phyloP scores from a whole-genome alignment of 495 filamentous ascomycete species.

The Hypoxylon crocopeplum region DNA sequence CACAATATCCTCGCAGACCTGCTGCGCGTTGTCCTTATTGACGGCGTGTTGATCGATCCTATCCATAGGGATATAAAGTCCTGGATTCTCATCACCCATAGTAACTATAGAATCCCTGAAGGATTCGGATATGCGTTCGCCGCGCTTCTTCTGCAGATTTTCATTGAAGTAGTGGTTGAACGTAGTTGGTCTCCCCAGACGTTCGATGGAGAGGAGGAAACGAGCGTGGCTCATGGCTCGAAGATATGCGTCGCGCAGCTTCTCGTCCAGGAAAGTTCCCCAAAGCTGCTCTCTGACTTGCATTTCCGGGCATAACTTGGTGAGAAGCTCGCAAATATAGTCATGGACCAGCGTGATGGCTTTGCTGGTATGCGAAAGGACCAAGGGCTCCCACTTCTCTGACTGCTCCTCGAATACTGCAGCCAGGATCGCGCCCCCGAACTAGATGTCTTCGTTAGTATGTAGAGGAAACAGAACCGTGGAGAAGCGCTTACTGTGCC shows the following conservation, averaged over 20 bases:
- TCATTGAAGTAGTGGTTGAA: slow-evolving; percentile 62
- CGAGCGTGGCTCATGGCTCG: slow-evolving; percentile 49
- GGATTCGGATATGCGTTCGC: background rate
- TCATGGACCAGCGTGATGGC: background rate
- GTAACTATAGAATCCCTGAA: no score
- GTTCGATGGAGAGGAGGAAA: slow-evolving; percentile 60
- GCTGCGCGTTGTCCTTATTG: no score
- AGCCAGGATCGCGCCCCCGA: background rate
- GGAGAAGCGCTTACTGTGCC: slow-evolving; percentile 33
- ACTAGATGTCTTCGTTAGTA: no score
- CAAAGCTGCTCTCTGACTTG: slow-evolving; percentile 21
- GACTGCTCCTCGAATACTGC: background rate
- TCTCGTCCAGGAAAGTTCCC: background rate
- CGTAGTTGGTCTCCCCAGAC: slow-evolving; percentile 53
- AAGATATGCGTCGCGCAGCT: slow-evolving; percentile 53
- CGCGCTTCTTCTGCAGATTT: slow-evolving; percentile 50
- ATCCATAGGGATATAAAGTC: no score
- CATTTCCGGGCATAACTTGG: background rate
- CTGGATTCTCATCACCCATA: no score
- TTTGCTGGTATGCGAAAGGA: background rate
- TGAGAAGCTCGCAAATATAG: background rate
- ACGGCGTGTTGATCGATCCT: no score
- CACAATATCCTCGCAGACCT: slow-evolving; percentile 3
- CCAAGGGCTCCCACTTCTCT: background rate
- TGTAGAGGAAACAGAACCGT: no score